These are phyloP conservation scores for Xylaria multiplex DNA, from an alignment of 2,329 filamentous ascomycete species.

Conservation along the genomic window DNA sequence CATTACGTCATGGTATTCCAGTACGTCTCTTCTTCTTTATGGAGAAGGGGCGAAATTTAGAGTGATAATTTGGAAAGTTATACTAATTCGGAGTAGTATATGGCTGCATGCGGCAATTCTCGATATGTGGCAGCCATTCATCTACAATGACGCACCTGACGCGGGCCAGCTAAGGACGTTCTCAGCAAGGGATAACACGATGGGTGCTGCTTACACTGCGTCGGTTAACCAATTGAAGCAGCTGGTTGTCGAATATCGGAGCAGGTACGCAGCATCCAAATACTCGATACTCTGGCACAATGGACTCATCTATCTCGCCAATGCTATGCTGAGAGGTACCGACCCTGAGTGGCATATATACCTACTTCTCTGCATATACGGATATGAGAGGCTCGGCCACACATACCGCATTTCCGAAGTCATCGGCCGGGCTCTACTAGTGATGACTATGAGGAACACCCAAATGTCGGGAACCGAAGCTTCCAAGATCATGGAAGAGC, in stretches of 20 bases:
- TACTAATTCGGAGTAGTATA: slow-evolving; percentile 47
- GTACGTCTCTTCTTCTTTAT: slow-evolving; percentile 42
- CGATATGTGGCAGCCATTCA: slow-evolving; percentile 50
- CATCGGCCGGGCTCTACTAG: slow-evolving; percentile 50
- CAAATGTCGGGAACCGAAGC: slow-evolving; percentile 48
- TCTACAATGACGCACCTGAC: slow-evolving; percentile 21
- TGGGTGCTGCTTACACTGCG: slow-evolving; percentile 48
- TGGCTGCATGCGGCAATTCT: slow-evolving; percentile 54
- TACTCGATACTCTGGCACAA: slow-evolving; percentile 55
- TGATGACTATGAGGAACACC: slow-evolving; percentile 50
- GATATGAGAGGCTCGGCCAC: slow-evolving; percentile 50
- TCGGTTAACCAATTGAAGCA: slow-evolving; percentile 54
- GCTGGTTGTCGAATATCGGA: slow-evolving; percentile 52
- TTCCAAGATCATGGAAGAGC: slow-evolving; percentile 46
- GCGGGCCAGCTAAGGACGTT: slow-evolving; percentile 46
- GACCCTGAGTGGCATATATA: slow-evolving; percentile 51
- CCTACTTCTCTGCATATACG: slow-evolving; percentile 53
- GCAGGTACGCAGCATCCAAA: slow-evolving; percentile 47
- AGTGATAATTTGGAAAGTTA: not conserved
- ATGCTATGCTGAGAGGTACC: slow-evolving; percentile 50
- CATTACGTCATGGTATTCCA: slow-evolving; percentile 53
- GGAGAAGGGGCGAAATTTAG: not conserved
- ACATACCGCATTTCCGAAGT: slow-evolving; percentile 52
- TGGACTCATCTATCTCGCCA: slow-evolving; percentile 53
- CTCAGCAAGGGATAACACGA: slow-evolving; percentile 43